Evolutionary conservation across 2,329 filamentous ascomycete genomes (phyloP), one percentile per base, ranked within the genome.

Genomic region (Geoglossum cookeanum): DNA sequence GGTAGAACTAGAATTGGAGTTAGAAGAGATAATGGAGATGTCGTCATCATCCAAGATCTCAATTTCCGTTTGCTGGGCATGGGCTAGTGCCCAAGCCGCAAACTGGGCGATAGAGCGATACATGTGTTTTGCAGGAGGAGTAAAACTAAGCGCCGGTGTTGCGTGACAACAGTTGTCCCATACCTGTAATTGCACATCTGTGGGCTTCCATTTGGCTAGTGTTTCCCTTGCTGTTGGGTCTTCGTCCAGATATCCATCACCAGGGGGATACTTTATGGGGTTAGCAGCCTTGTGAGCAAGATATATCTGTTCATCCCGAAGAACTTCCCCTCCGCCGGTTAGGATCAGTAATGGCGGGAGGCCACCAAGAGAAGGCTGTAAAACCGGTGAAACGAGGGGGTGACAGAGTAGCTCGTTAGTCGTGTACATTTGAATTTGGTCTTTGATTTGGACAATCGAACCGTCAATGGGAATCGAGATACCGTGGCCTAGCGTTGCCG

Each of bases 121-220:
- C 89, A 97, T 96, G 70, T 85, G 86, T 68, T 97, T 97, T 51
- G 91, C 92, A 0, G 92, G 92, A n/a, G 84, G 79, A 0, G 91
- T 97, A 68, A 95, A 97, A 64, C 87, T 94, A n/a, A 97, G 75
- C 0, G 90, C 96, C 0, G 91, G 87, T 0, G 85, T 83, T 4
- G 94, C 90, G 66, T 97, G 91, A 64, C 92, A 97, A 2, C 97
- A 73, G 64, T 95, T 86, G 58, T 97, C 91, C 90, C 91, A 97
- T 1, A 97, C 84, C 67, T 97, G 92, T 1, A 98, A 76, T 66
- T 96, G 89, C 0, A 97, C 91, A 63, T 94, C 80, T 0, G 92
- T 98, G 0, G 89, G 87, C 58, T 81, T 80, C 68, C 87, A 94
- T 60, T 77, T 81, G 39, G 75, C 72, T 15, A 92, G 65, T 11